These are phyloP conservation scores for Pseudopithomyces chartarum DNA, from an alignment of 2,329 filamentous ascomycete genomes.

Conservation along the genomic window DNA sequence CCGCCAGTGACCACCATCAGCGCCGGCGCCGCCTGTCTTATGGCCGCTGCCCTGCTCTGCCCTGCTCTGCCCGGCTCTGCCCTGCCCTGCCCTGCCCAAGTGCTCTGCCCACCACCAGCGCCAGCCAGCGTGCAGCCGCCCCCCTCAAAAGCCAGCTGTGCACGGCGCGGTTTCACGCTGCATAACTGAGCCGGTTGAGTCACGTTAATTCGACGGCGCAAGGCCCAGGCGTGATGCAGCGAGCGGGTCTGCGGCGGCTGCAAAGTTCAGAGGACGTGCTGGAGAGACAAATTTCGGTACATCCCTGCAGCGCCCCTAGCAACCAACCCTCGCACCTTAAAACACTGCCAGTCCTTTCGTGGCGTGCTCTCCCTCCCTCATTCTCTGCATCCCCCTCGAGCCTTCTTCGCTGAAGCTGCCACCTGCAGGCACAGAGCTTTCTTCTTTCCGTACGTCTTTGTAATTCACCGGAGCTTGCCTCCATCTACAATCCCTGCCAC, in stretches of 20 bases:
- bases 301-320: conserved; percentile 42
- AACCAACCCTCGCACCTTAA: conserved; percentile 43
- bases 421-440: conserved; percentile 36
- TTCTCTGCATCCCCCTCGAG: conserved; percentile 38
- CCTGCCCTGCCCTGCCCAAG: no score
- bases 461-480: conserved; percentile 37
- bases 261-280: conserved; percentile 38
- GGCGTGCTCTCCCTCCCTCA: conserved; percentile 35
- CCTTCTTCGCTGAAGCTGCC: conserved; percentile 31
- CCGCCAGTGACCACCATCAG: background rate
- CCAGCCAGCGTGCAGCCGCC: no score
- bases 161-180: conserved; percentile 38
- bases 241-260: conserved; percentile 34
- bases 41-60: background rate
- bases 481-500: conserved; percentile 20
- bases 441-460: conserved; percentile 37
- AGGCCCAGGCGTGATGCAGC: conserved; percentile 22
- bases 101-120: no score
- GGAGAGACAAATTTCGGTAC: conserved; percentile 39
- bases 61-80: background rate
- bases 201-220: conserved; percentile 32
- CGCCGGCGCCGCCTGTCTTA: background rate
- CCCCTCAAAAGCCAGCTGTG: conserved; percentile 20
- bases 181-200: conserved; percentile 36
- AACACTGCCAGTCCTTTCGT: conserved; percentile 37